Base-by-base conservation (phyloP, 148 eudicot genomes). In the Cornus kousa region DNA sequence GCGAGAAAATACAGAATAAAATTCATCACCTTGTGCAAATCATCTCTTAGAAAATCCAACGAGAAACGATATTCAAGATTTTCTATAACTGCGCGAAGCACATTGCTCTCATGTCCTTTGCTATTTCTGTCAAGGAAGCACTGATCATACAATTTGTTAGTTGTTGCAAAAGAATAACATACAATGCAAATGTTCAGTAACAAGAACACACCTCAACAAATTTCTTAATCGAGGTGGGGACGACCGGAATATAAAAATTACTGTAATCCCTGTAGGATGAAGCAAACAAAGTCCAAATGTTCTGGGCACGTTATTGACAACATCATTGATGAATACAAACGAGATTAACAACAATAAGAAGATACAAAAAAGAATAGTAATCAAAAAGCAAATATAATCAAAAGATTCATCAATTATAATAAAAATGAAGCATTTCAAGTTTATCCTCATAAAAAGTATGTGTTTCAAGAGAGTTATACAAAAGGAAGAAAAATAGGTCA, bases 221-320 rank as follows among this genome's bases (percentile, higher is more conserved):
- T 67, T 89, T 90, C 62, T 93, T 95, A 75, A 93, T 89, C 28
- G 95, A 95, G 74, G 95, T 86, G 28, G 97, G 83, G 79, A 85
- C 84, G 67, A 93, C 97, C 46, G 97, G 97, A 81, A 93, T 93
- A 79, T 87, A 87, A 1, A 95, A 95, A 80, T 93, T 91, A 50
- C 93, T 93, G 53, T 93, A 93, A 71, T 93, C 97, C 89, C 95
- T 93, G 91, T 35, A 80, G 40, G 67, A 62, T 68, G 46, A 71
- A 78, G 67, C 20, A 66, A 83, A 76, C 72, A 77, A 64, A 57
- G 35, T 67, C 24, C 70, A 75, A 7, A 55, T 28, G 19, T 76
- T 23, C 40, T 16, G 24, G 7, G 28, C 16, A 19, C 43, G 16
- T 7, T 43, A 24, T 24, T 28, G 40, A 55, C 60, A 28, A 43